phyloP scores from a whole-genome alignment of 352 stramenopile genomes.

The Thraustochytrium sp. region DNA sequence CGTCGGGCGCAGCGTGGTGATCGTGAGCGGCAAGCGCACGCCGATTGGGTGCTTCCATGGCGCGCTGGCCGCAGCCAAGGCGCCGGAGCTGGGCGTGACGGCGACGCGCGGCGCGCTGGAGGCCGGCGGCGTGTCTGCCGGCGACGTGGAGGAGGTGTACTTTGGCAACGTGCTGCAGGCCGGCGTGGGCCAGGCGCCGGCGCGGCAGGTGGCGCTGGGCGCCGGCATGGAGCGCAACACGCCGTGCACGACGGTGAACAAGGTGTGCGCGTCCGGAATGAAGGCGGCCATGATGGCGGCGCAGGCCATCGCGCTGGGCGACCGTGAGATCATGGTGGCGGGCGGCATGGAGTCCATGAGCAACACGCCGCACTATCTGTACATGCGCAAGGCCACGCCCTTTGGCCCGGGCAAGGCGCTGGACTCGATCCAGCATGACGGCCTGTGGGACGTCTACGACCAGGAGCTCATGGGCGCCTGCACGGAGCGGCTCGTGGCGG shows the following conservation, averaged over 20 bases:
- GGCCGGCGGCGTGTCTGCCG: constrained; percentile 58
- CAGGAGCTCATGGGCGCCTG: constrained; percentile 93
- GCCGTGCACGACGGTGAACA: constrained; percentile 96
- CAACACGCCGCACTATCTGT: constrained; percentile 94
- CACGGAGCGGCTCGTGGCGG: constrained; percentile 83
- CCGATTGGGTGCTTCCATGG: constrained; percentile 92
- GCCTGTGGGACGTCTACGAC: constrained; percentile 94
- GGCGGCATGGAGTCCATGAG: constrained; percentile 73
- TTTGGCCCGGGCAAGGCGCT: constrained; percentile 82
- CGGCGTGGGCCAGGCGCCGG: constrained; percentile 89
- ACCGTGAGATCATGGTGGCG: constrained; percentile 43
- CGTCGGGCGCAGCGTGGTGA: constrained; percentile 69
- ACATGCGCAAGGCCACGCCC: constrained; percentile 76
- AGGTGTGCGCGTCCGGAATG: constrained; percentile 93
- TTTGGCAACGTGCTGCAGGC: constrained; percentile 94
- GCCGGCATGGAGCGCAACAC: constrained; percentile 78
- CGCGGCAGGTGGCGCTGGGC: constrained; percentile 74
- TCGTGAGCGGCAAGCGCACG: constrained; percentile 88
- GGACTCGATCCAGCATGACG: constrained; percentile 88
- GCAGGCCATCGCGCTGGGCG: constrained; percentile 79
- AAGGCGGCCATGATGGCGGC: constrained; percentile 78
- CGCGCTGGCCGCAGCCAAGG: constrained; percentile 73
- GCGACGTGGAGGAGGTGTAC: constrained; percentile 88
- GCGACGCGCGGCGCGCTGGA: constrained; percentile 75
- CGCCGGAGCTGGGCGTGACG: constrained; percentile 81